A percentile compares a stretch with the other conserved stretches of the same genome.
Conservation (phyloP, 1,284 basidiomycete species). For the Uromyces viciae-fabae region DNA sequence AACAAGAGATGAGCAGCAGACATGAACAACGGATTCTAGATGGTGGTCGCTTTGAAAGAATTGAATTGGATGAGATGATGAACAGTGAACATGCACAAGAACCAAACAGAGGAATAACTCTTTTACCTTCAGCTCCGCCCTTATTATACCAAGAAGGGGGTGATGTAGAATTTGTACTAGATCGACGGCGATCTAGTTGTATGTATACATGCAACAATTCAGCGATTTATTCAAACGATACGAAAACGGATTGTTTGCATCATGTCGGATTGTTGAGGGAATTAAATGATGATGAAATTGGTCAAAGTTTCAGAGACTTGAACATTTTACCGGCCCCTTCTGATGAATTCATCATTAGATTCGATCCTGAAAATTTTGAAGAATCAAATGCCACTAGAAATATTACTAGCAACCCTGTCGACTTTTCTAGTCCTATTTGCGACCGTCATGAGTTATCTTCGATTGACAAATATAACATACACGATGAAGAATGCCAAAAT, state of each 20-base stretch:
- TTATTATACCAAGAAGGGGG: neutral
- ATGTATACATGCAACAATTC: too few relatives aligned
- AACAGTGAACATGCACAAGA: neutral
- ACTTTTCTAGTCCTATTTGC: neutral
- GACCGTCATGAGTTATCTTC: too few relatives aligned
- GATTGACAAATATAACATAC: too few relatives aligned
- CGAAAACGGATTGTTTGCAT: too few relatives aligned
- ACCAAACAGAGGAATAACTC: neutral
- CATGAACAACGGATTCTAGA: neutral
- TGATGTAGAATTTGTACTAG: neutral
- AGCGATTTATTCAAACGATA: too few relatives aligned
- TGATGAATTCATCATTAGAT: conserved; percentile 18
- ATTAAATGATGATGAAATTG: neutral
- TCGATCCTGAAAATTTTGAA: neutral
- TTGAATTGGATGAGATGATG: neutral
- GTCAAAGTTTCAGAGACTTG: neutral
- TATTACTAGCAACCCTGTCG: neutral
- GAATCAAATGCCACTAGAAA: too few relatives aligned
- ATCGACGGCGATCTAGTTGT: neutral
- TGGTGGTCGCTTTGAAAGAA: neutral
- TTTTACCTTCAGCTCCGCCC: conserved; percentile 3
- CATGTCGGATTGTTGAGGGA: too few relatives aligned
- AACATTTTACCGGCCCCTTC: conserved; percentile 3
- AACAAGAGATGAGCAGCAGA: neutral
- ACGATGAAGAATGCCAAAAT: too few relatives aligned